Conservation (phyloP, 2,329 filamentous ascomycete genomes). For the Cladosporium sp. region DNA sequence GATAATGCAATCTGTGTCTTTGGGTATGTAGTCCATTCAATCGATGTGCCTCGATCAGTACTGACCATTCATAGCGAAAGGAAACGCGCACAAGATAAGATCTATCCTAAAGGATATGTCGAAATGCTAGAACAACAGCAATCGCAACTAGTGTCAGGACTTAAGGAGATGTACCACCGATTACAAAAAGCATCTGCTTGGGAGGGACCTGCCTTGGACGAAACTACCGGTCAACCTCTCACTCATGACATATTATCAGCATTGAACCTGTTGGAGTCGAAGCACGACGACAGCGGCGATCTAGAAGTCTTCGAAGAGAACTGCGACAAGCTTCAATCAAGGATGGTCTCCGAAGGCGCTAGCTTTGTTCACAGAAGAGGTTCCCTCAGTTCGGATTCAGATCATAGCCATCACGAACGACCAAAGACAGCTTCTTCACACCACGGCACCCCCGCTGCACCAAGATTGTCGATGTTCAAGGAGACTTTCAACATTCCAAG, state of each 20-base stretch:
- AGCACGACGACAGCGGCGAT: conserved; percentile 42
- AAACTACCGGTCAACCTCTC: conserved; percentile 53
- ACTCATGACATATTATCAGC: conserved; percentile 61
- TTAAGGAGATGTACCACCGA: conserved; percentile 58
- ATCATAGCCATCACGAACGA: conserved; percentile 43
- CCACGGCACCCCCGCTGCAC: conserved; percentile 28
- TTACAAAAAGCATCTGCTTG: conserved; percentile 51
- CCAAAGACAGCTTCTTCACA: conserved; percentile 25
- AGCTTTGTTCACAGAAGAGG: conserved; percentile 50
- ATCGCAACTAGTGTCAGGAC: conserved; percentile 55
- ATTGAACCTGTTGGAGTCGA: conserved; percentile 53
- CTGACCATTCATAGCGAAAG: conserved; percentile 40
- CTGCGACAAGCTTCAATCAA: conserved; percentile 51
- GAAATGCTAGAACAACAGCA: conserved; percentile 67
- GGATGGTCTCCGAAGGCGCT: conserved; percentile 50
- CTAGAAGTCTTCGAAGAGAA: conserved; percentile 57
- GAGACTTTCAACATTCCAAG: conserved; percentile 27
- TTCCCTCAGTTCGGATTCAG: conserved; percentile 56
- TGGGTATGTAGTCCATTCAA: conserved; percentile 35
- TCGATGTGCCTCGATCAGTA: not conserved
- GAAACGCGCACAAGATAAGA: conserved; percentile 64
- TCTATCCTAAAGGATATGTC: conserved; percentile 65
- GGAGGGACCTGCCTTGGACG: conserved; percentile 51
- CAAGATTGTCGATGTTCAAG: conserved; percentile 29
- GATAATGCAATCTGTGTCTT: conserved; percentile 64